phyloP scores from a whole-genome alignment of 441 rosid genomes.

The Aquilaria agallochum region DNA sequence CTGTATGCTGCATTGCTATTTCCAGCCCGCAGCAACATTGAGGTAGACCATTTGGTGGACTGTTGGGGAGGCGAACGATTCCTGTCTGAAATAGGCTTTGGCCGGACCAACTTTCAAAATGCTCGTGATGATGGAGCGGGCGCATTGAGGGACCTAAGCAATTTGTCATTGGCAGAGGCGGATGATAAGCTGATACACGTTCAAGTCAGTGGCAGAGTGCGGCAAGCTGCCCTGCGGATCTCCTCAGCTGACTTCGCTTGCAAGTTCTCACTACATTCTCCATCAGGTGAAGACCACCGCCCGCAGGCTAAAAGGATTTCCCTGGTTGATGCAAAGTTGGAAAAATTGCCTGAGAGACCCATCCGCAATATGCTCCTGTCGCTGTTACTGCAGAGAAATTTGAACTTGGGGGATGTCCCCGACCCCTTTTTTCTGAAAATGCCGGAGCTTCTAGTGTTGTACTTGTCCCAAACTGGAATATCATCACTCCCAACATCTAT shows the following conservation, averaged over 20 bases:
- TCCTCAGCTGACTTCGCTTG: constrained; percentile 1
- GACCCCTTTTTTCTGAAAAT: constrained; percentile 17
- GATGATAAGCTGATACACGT: constrained; percentile 22
- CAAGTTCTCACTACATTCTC: constrained; percentile 12
- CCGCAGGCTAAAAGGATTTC: constrained; percentile 14
- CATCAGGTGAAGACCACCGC: constrained; percentile 18
- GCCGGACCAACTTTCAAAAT: constrained; percentile 13
- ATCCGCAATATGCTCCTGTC: constrained; percentile 19
- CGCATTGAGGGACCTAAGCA: constrained; percentile 22
- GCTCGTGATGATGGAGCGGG: constrained; percentile 31
- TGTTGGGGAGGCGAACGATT: constrained; percentile 42
- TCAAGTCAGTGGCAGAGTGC: constrained; percentile 25
- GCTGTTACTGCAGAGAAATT: constrained; percentile 25
- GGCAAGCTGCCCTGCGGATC: constrained; percentile 30
- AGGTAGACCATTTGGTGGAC: constrained; percentile 32
- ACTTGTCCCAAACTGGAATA: constrained; percentile 22
- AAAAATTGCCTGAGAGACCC: constrained; percentile 13
- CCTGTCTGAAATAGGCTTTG: neutral
- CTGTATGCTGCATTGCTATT: constrained; percentile 26
- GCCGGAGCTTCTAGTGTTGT: constrained; percentile 24
- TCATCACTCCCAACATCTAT: constrained; percentile 23
- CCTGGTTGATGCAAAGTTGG: constrained; percentile 21
- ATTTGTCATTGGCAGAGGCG: constrained; percentile 24
- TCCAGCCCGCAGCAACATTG: constrained; percentile 27
- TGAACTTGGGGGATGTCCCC: constrained; percentile 15